Conservation (phyloP, 2,329 filamentous ascomycete genomes). For the Clonostachys chloroleuca region DNA sequence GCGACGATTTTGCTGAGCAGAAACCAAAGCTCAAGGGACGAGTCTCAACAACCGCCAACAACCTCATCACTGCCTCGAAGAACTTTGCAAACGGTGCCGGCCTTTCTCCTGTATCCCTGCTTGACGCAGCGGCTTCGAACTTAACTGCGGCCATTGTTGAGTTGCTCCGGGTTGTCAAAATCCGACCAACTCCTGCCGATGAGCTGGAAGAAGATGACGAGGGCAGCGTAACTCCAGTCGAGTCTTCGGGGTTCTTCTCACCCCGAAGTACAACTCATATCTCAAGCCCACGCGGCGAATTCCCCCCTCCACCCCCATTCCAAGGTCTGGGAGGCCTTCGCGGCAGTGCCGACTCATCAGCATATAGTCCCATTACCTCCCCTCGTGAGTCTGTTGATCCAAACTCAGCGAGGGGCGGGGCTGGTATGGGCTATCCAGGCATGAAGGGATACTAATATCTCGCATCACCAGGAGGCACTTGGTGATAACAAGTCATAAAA, state of each 20-base stretch:
- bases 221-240: slow-evolving; percentile 58
- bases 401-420: slow-evolving; percentile 25
- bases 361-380: slow-evolving; percentile 70
- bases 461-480: too few relatives aligned
- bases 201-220: slow-evolving; percentile 79
- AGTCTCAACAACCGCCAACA: slow-evolving; percentile 92
- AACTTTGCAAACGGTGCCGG: slow-evolving; percentile 82
- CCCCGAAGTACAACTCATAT: slow-evolving; percentile 39
- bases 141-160: slow-evolving; percentile 83
- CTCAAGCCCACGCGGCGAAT: slow-evolving; percentile 22
- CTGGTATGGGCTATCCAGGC: slow-evolving; percentile 29
- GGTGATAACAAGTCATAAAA: too few relatives aligned
- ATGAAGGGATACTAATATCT: slow-evolving; percentile 16
- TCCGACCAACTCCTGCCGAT: slow-evolving; percentile 67
- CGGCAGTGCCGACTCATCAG: slow-evolving; percentile 64
- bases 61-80: slow-evolving; percentile 89
- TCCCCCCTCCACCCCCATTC: slow-evolving; percentile 49
- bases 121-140: slow-evolving; percentile 92
- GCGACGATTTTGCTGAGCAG: slow-evolving; percentile 50
- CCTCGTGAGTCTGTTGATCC: slow-evolving; percentile 53
- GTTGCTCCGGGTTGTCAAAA: slow-evolving; percentile 77
- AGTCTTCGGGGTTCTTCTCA: slow-evolving; percentile 66
- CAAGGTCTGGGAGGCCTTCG: slow-evolving; percentile 51
- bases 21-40: slow-evolving; percentile 71
- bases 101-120: slow-evolving; percentile 84